These are phyloP conservation scores for Pseudogymnoascus sp. DNA, from an alignment of 2,329 filamentous ascomycete genomes.

Conservation along the genomic window DNA sequence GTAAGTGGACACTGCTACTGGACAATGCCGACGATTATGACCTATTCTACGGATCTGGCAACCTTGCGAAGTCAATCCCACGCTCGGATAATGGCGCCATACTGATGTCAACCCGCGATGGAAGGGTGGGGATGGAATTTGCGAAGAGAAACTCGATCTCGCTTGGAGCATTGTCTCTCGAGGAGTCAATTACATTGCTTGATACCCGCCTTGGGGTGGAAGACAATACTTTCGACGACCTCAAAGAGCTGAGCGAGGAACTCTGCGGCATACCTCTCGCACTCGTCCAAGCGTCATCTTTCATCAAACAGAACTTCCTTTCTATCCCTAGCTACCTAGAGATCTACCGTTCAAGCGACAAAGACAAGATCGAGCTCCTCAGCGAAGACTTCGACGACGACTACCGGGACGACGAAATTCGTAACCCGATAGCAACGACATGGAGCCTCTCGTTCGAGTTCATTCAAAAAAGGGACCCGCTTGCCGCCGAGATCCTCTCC, in stretches of 20 bases:
- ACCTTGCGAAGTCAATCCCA: constrained; percentile 28
- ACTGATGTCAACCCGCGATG: constrained; percentile 26
- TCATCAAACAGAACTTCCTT: constrained; percentile 27
- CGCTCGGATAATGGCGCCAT: constrained; percentile 25
- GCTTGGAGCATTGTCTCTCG: constrained; percentile 19
- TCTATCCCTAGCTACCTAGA: constrained; percentile 11
- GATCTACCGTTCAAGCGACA: neutral
- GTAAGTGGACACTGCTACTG: constrained; percentile 35
- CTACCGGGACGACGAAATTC: constrained; percentile 24
- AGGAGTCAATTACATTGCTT: constrained; percentile 23
- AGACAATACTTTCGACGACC: neutral
- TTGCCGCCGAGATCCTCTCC: constrained; percentile 31
- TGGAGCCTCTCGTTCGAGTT: constrained; percentile 33
- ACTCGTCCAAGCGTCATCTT: constrained; percentile 32
- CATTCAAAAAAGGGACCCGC: constrained; percentile 24
- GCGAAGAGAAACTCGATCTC: constrained; percentile 18
- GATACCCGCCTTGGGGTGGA: constrained; percentile 11
- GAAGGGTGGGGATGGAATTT: neutral
- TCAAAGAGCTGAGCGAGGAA: constrained; percentile 15
- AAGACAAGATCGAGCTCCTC: constrained; percentile 26
- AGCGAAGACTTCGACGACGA: constrained; percentile 29
- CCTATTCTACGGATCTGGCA: constrained; percentile 23
- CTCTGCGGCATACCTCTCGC: constrained; percentile 30
- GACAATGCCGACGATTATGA: constrained; percentile 37
- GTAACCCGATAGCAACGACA: constrained; percentile 31